Base-by-base conservation (phyloP, 192 early-diverging fungal genomes). In the Coemansia sp. region DNA sequence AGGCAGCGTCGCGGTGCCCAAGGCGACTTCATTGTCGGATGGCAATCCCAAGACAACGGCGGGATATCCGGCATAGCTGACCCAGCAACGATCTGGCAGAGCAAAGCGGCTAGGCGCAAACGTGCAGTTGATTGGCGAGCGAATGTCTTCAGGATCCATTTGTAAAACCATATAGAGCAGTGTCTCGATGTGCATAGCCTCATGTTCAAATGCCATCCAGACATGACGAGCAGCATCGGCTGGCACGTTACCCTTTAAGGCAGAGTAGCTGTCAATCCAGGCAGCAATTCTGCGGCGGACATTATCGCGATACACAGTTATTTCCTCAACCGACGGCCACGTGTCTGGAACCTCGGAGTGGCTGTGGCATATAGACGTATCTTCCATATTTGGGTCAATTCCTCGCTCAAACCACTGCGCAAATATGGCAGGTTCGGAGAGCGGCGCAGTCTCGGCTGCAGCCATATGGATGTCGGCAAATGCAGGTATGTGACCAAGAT, bases 171-270 rank as follows among this genome's bases (percentile, higher is more conserved):
- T 97, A 63, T 95, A 94, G 2, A 97, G 72, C 18, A 97, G 39
- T 0, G 95, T 97, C 70, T 97, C 95, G 8, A 94, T 71, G 61
- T 97, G 95, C 93, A 95, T 89, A 1, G 88, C 93, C 62, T 97
- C 91, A 69, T 97, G 95, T 71, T 97, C 95, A 81, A 90, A 95
- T 12, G 83, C 80, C 93, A 97, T 94, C 85, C 85, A 93, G 20
- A 95, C 26, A 14, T 86, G 85, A 19, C 92, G 81, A 5, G 80
- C 85, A 23, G 58, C 63, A 16, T 62, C 54, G 11, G 50, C 63
- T 13, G 62, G 29, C 12, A 39, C 43, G 1, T 23, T 9, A 5
- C 55, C 39, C 14, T 49, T 20, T 2, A 22, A 51, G 48, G 26
- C 57, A 52, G 65, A 61, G 54, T 71, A 65, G 45, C 23, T 49